These are phyloP conservation scores for Rhizopus microsporus DNA, from an alignment of 371 early-diverging fungal species.

Conservation along the genomic window DNA sequence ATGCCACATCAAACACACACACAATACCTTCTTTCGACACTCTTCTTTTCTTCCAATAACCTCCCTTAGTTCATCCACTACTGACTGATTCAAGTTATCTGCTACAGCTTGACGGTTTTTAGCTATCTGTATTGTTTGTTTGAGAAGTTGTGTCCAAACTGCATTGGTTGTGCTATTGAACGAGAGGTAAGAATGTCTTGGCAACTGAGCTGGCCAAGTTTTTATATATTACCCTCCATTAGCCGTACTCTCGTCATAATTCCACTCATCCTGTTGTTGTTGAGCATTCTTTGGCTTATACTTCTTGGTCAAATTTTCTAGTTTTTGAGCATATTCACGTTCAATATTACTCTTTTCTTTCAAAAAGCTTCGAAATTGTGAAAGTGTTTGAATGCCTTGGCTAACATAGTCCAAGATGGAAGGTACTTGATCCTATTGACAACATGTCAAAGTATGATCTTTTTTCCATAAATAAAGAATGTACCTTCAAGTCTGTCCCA, in stretches of 20 bases:
- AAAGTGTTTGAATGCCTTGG: slow-evolving; percentile 62
- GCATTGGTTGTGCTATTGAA: slow-evolving; percentile 10
- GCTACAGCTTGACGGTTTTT: slow-evolving; percentile 55
- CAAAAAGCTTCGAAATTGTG: slow-evolving; percentile 74
- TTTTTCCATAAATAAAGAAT: background rate
- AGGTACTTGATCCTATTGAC: slow-evolving; percentile 57
- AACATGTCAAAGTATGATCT: background rate
- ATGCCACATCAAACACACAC: background rate
- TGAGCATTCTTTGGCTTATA: slow-evolving; percentile 38
- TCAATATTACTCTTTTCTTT: slow-evolving; percentile 76
- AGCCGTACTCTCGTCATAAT: slow-evolving; percentile 28
- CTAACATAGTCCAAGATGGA: slow-evolving; percentile 57
- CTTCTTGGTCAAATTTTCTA: slow-evolving; percentile 69
- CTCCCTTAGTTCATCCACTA: slow-evolving; percentile 63
- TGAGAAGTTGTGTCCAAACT: slow-evolving; percentile 60
- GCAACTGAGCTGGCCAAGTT: background rate
- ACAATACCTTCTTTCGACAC: slow-evolving; percentile 68
- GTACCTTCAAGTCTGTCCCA: slow-evolving; percentile 24
- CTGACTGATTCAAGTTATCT: slow-evolving; percentile 54
- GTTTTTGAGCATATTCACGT: slow-evolving; percentile 72
- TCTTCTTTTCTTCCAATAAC: slow-evolving; percentile 68
- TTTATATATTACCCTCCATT: slow-evolving; percentile 3
- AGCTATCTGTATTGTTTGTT: slow-evolving; percentile 61
- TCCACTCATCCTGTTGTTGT: slow-evolving; percentile 30
- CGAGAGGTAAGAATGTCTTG: background rate